Conservation (phyloP, 768 basidiomycete genomes). For the Dendrothele bispora region DNA sequence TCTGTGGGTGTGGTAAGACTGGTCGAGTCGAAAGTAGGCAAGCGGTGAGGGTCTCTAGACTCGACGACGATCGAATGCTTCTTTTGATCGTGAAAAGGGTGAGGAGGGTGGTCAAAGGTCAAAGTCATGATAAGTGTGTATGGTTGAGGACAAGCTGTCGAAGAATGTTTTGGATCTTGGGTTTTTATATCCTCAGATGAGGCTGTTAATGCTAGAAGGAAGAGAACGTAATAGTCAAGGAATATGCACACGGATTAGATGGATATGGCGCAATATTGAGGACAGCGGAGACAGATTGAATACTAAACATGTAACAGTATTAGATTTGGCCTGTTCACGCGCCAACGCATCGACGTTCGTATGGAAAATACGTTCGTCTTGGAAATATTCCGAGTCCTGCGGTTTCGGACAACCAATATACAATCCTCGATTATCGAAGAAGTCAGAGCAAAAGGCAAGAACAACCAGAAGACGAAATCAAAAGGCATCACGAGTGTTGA, state of each 20-base stretch:
- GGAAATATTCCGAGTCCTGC: no score
- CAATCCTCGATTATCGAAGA: no score
- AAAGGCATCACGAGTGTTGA: no score
- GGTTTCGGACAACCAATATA: no score
- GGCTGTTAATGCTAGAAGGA: not conserved
- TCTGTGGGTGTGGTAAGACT: constrained; percentile 33
- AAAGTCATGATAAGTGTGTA: not conserved
- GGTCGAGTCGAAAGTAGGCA: constrained; percentile 49
- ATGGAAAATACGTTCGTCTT: no score
- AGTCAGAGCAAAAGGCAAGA: no score
- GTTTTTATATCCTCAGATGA: no score
- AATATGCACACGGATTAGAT: not conserved
- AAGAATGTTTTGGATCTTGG: no score
- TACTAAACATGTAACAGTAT: no score
- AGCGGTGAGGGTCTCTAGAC: constrained; percentile 52
- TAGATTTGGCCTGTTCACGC: no score
- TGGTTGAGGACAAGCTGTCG: not conserved
- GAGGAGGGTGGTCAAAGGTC: constrained; percentile 32
- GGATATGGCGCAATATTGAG: not conserved
- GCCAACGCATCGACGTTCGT: no score
- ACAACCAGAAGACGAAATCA: no score
- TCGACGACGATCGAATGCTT: not conserved
- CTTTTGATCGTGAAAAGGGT: constrained; percentile 16
- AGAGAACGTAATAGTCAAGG: not conserved
- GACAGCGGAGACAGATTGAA: not conserved